Evolutionary conservation across 176 grass and related monocot genomes (phyloP).

Genomic region (Thalia dealbata): DNA sequence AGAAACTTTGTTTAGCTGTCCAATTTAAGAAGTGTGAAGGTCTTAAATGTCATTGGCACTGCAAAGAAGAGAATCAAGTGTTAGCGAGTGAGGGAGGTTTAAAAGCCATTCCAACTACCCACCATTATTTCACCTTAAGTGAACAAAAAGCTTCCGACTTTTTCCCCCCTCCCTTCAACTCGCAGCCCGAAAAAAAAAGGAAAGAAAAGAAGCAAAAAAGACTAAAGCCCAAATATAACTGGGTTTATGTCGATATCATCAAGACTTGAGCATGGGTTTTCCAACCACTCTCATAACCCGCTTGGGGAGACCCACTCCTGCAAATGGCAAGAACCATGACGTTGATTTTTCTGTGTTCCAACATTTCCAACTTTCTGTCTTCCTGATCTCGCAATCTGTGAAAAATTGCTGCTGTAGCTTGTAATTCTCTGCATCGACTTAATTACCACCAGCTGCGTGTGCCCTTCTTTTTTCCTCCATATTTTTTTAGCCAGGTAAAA

Average conservation of each 20-base stretch:
- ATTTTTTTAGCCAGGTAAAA: not conserved
- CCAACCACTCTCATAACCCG: not conserved
- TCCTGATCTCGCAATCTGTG: no score
- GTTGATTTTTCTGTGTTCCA: no score
- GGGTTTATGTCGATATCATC: not conserved
- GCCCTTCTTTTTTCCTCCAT: not conserved
- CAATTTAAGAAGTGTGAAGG: not conserved
- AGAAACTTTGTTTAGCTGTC: not conserved
- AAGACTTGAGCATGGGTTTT: not conserved
- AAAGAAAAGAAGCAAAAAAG: no score
- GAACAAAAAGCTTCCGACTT: not conserved
- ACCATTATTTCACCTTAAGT: not conserved
- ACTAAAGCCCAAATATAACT: no score
- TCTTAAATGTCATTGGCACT: not conserved
- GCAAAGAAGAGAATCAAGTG: not conserved
- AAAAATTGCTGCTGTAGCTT: no score
- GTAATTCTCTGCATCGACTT: no score
- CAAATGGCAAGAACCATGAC: not conserved
- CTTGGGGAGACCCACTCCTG: not conserved
- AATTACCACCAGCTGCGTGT: no score
- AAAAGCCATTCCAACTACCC: conserved; percentile 10
- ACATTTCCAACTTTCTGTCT: no score
- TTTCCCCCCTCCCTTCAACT: no score
- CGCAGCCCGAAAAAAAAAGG: no score
- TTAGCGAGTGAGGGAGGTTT: not conserved